Evolutionary conservation across 139 green algal species (phyloP).

Genomic region (Nannochloris sp.): DNA sequence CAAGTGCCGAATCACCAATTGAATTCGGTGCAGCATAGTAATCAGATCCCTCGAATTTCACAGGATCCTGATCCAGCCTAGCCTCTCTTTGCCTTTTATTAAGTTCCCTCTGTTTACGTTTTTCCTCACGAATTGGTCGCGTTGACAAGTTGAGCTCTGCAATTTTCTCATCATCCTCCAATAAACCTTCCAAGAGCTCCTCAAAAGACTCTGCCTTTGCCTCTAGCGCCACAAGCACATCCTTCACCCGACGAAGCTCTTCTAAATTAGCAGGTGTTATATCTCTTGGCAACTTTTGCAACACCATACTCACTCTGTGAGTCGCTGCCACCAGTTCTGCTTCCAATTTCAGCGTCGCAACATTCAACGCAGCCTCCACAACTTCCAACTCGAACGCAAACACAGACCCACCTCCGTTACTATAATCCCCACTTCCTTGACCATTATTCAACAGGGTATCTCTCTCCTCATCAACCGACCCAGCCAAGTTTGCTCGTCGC

Average conservation of each 20-base stretch:
- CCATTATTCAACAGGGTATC: background rate
- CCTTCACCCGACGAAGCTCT: constrained; percentile 83
- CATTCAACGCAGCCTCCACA: constrained; percentile 77
- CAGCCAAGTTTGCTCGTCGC: background rate
- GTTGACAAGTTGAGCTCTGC: constrained; percentile 78
- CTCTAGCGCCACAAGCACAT: constrained; percentile 79
- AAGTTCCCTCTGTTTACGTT: constrained; percentile 57
- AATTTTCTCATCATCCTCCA: constrained; percentile 93
- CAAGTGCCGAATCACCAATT: background rate
- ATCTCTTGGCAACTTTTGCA: constrained; percentile 71
- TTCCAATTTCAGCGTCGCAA: constrained; percentile 79
- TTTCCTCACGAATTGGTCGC: constrained; percentile 62
- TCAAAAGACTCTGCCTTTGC: constrained; percentile 64
- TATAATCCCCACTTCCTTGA: constrained; percentile 2
- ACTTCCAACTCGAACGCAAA: constrained; percentile 89
- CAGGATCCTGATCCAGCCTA: background rate
- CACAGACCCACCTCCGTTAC: background rate
- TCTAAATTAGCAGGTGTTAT: constrained; percentile 89
- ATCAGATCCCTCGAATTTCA: background rate
- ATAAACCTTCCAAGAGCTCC: constrained; percentile 79
- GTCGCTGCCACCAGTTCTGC: constrained; percentile 62
- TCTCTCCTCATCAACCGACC: background rate
- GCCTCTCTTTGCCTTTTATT: constrained; percentile 71
- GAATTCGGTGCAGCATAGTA: background rate
- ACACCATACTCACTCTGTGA: constrained; percentile 47